phyloP scores from a whole-genome alignment of 805 yeast genomes.

The Candida mattraensis region DNA sequence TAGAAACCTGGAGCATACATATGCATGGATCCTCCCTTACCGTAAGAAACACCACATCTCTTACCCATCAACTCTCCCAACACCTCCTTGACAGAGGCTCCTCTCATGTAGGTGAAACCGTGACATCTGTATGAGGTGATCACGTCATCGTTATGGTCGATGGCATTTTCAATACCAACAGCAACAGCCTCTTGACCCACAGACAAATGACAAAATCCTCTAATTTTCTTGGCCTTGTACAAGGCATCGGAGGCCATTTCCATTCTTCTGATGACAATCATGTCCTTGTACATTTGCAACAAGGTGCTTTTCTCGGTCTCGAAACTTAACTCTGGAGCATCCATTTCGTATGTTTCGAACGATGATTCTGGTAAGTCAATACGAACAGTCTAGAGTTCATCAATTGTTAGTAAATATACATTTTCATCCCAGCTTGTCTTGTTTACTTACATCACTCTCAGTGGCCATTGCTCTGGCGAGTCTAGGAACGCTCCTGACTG shows the following conservation, averaged over 20 bases:
- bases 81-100: conserved; percentile 85
- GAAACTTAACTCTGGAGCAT: conserved; percentile 67
- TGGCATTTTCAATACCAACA: conserved; percentile 96
- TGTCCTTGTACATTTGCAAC: conserved; percentile 93
- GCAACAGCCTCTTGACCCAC: conserved; percentile 99
- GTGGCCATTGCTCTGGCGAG: conserved; percentile 35
- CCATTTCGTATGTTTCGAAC: conserved; percentile 82
- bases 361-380: conserved; percentile 76
- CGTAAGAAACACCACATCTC: conserved; percentile 91
- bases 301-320: conserved; percentile 79
- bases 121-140: conserved; percentile 99
- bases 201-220: conserved; percentile 98
- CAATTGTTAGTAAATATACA: conserved; percentile 4
- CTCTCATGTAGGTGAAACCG: conserved; percentile 97
- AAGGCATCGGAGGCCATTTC: conserved; percentile 99
- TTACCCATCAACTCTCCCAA: conserved; percentile 97
- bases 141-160: conserved; percentile 78
- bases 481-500: conserved; percentile 15
- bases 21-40: conserved; percentile 99
- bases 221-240: conserved; percentile 96
- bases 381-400: conserved; percentile 25
- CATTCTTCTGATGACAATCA: conserved; percentile 93
- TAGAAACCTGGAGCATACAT: conserved; percentile 94
- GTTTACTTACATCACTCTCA: conserved; percentile 26
- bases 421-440: not conserved